These are phyloP conservation scores for Phylloporus arenicola DNA, from an alignment of 768 basidiomycete species.

Conservation along the genomic window DNA sequence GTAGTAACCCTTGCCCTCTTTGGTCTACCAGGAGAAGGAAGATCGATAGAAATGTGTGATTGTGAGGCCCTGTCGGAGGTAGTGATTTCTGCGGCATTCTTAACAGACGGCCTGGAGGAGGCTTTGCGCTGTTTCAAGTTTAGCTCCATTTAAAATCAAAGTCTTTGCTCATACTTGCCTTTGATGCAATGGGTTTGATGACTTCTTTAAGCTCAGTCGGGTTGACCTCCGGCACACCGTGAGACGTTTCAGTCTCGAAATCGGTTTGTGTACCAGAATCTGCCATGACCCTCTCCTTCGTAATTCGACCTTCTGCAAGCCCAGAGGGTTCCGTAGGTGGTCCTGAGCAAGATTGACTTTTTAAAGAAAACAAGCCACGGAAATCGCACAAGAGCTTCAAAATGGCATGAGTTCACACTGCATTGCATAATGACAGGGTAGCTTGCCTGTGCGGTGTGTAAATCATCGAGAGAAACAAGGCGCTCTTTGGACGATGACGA, in stretches of 20 bases:
- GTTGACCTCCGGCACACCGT: constrained; percentile 7
- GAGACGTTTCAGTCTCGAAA: constrained; percentile 8
- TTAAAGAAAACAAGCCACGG: constrained; percentile 18
- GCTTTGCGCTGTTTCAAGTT: constrained; percentile 28
- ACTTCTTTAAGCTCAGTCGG: constrained; percentile 19
- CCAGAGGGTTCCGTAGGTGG: neutral
- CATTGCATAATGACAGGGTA: constrained; percentile 1
- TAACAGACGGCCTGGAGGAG: constrained; percentile 15
- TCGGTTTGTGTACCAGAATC: constrained; percentile 29
- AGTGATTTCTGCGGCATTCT: constrained; percentile 13
- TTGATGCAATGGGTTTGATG: constrained; percentile 14
- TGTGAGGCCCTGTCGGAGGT: constrained; percentile 9
- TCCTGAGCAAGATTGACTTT: constrained; percentile 4
- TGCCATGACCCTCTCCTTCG: constrained; percentile 12
- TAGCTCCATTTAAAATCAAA: neutral
- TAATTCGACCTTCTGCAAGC: neutral
- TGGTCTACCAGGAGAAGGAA: constrained; percentile 23
- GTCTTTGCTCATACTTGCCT: constrained; percentile 10
- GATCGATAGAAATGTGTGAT: constrained; percentile 13
- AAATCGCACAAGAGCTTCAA: constrained; percentile 40
- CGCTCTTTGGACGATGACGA: constrained; percentile 20
- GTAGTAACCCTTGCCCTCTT: constrained; percentile 27
- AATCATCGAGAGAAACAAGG: constrained; percentile 41
- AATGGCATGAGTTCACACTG: constrained; percentile 7
- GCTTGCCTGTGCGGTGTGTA: constrained; percentile 56